Conservation (phyloP, 768 basidiomycete genomes). For the Obba rivulosa region DNA sequence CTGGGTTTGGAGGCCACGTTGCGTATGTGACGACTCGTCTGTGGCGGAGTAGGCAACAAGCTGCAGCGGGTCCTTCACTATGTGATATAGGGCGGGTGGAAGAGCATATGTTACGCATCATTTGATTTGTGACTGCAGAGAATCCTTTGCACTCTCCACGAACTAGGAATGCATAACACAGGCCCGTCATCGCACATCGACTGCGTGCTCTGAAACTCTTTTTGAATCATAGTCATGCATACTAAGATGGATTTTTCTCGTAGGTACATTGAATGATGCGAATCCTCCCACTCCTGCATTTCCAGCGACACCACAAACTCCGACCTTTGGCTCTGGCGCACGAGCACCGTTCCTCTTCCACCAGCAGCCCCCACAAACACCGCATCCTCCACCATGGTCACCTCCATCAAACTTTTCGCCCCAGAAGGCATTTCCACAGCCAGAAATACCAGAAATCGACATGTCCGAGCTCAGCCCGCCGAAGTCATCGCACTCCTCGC, state of each 20-base stretch:
- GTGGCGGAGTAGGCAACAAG: too few relatives aligned
- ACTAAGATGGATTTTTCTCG: slow-evolving; percentile 18
- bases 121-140: too few relatives aligned
- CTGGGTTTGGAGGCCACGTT: background rate
- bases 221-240: too few relatives aligned
- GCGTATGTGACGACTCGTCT: too few relatives aligned
- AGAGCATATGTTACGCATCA: too few relatives aligned
- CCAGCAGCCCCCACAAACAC: slow-evolving; percentile 39
- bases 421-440: slow-evolving; percentile 51
- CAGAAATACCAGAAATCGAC: slow-evolving; percentile 63
- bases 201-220: too few relatives aligned
- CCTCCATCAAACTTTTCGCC: slow-evolving; percentile 58
- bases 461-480: slow-evolving; percentile 71
- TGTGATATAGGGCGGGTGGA: too few relatives aligned
- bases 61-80: too few relatives aligned
- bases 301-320: slow-evolving; percentile 29
- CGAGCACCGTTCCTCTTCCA: slow-evolving; percentile 74
- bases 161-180: too few relatives aligned
- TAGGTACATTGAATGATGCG: slow-evolving; percentile 42
- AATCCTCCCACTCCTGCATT: slow-evolving; percentile 29
- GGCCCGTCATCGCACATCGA: too few relatives aligned
- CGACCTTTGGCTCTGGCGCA: slow-evolving; percentile 54
- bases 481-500: slow-evolving; percentile 23
- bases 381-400: slow-evolving; percentile 52
- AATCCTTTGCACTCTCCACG: too few relatives aligned